A percentile compares a stretch with the other conserved stretches of the same genome.
These are phyloP conservation scores for Schoenoplectus tabernaemontani DNA, from an alignment of 202 grass and related monocot species.

Conservation along the genomic window DNA sequence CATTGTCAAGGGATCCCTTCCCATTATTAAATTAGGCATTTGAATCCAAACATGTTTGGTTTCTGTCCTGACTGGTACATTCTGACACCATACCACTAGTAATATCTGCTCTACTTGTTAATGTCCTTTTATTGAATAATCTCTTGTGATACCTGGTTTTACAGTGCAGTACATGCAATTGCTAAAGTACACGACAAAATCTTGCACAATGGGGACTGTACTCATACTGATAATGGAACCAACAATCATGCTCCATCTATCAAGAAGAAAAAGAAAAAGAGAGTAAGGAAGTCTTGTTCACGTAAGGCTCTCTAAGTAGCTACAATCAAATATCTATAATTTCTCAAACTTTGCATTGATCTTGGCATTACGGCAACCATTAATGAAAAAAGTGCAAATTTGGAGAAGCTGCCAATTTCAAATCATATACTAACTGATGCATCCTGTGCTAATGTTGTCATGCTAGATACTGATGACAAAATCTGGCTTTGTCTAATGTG, in stretches of 20 bases:
- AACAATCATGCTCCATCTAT: conserved; percentile 5
- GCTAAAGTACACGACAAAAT: conserved; percentile 33
- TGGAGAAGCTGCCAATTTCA: background rate
- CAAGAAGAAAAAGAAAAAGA: conserved; percentile 58
- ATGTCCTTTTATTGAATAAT: conserved; percentile 6
- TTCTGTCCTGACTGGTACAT: background rate
- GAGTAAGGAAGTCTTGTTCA: conserved; percentile 61
- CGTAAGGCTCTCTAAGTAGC: conserved; percentile 41
- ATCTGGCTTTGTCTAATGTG: background rate
- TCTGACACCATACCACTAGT: background rate
- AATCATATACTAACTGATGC: background rate
- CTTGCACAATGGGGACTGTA: conserved; percentile 16
- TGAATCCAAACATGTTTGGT: background rate
- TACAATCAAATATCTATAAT: background rate
- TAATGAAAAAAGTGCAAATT: conserved; percentile 1
- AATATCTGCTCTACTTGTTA: conserved; percentile 5
- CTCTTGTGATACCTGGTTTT: conserved; percentile 27
- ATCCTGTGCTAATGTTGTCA: background rate
- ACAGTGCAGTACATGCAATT: conserved; percentile 37
- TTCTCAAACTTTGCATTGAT: background rate
- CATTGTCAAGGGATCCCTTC: no score
- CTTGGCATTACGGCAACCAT: background rate
- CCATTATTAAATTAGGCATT: no score
- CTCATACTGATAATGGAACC: conserved; percentile 27
- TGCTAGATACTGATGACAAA: background rate